Percentiles rank a stretch among this genome's conserved stretches.
These are phyloP conservation scores for Plasmodium yoelii DNA, from an alignment of 169 alveolate genomes.

Conservation along the genomic window DNA sequence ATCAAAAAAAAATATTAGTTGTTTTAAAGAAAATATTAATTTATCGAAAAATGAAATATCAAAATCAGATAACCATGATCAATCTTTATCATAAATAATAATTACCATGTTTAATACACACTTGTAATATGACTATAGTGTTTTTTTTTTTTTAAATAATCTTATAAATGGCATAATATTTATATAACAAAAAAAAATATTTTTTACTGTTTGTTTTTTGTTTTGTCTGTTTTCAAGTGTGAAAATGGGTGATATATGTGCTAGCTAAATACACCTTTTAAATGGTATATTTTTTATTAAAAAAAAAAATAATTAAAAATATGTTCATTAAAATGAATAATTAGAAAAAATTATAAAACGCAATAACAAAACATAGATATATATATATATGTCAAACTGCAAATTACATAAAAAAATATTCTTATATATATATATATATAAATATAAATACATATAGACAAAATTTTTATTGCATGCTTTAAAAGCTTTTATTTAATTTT, in stretches of 20 bases:
- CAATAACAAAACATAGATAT: slow-evolving; percentile 32
- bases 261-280: slow-evolving; percentile 13
- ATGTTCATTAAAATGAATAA: slow-evolving; percentile 36
- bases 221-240: too few species aligned
- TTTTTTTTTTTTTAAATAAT: too few species aligned
- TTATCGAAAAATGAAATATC: too few species aligned
- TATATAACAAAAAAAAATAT: too few species aligned
- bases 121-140: too few species aligned
- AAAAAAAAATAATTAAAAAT: slow-evolving; percentile 41
- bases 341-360: slow-evolving; percentile 17
- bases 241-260: too few species aligned
- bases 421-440: slow-evolving; percentile 13
- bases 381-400: slow-evolving; percentile 27
- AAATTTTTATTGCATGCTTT: slow-evolving; percentile 38
- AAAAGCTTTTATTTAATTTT: slow-evolving; percentile 45
- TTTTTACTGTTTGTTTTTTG: too few species aligned
- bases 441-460: slow-evolving; percentile 34
- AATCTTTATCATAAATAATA: too few species aligned
- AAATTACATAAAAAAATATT: slow-evolving; percentile 68
- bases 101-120: too few species aligned
- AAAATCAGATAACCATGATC: too few species aligned
- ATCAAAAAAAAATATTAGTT: background rate
- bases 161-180: too few species aligned
- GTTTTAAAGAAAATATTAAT: too few species aligned
- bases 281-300: background rate